Percentiles rank a stretch among this genome's conserved stretches.
phyloP scores from a whole-genome alignment of 768 basidiomycete genomes.

The Crassisporium funariophilum region DNA sequence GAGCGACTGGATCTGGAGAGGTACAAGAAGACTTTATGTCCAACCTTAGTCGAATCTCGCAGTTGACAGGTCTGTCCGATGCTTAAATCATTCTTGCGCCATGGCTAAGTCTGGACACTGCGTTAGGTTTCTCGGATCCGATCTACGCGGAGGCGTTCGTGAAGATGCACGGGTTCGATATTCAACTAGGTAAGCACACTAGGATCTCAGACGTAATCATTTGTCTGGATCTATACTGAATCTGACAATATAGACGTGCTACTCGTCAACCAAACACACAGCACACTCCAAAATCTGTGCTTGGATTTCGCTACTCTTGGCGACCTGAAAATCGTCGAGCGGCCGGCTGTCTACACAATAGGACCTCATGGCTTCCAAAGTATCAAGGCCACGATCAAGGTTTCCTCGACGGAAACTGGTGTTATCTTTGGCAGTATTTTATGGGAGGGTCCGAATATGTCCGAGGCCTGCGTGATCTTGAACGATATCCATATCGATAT shows the following conservation, averaged over 20 bases:
- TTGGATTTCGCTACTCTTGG: slow-evolving; percentile 97
- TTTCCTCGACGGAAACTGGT: slow-evolving; percentile 97
- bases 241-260: slow-evolving; percentile 68
- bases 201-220: neutral
- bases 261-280: slow-evolving; percentile 92
- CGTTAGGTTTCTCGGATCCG: slow-evolving; percentile 90
- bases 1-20: slow-evolving; percentile 85
- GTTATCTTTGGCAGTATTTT: slow-evolving; percentile 98
- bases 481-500: slow-evolving; percentile 99
- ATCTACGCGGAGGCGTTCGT: slow-evolving; percentile 98
- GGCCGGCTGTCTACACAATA: slow-evolving; percentile 91
- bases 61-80: slow-evolving; percentile 75
- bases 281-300: slow-evolving; percentile 95
- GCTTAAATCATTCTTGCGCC: neutral
- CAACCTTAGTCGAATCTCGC: slow-evolving; percentile 89
- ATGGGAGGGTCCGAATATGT: slow-evolving; percentile 89
- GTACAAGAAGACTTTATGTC: slow-evolving; percentile 92
- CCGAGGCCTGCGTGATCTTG: slow-evolving; percentile 90
- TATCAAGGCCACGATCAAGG: slow-evolving; percentile 98
- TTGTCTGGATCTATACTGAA: slow-evolving; percentile 2
- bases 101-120: neutral
- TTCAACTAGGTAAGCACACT: slow-evolving; percentile 71
- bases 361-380: slow-evolving; percentile 98
- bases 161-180: slow-evolving; percentile 97
- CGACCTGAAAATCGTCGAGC: slow-evolving; percentile 94